Conservation (phyloP, 2,329 filamentous ascomycete genomes). For the Monilinia fructicola region DNA sequence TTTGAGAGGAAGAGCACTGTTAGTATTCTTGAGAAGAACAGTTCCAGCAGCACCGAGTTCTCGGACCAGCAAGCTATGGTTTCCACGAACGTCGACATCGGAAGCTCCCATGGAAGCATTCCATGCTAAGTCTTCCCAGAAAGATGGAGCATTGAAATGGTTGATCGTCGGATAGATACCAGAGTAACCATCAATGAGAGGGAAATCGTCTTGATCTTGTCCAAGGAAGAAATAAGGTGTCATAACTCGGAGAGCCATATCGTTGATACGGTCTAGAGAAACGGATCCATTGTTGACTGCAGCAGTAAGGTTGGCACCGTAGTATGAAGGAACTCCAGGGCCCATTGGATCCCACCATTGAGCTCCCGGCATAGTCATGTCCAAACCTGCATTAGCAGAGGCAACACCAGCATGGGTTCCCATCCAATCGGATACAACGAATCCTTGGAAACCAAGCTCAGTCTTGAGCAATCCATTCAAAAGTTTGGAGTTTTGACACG, state of each 20-base stretch:
- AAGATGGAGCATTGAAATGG: background rate
- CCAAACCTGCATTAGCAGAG: slow-evolving; percentile 60
- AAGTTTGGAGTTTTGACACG: slow-evolving; percentile 51
- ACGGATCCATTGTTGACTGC: slow-evolving; percentile 52
- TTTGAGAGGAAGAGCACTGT: slow-evolving; percentile 41
- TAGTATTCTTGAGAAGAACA: slow-evolving; percentile 62
- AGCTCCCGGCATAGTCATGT: slow-evolving; percentile 65
- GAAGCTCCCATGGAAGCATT: slow-evolving; percentile 9
- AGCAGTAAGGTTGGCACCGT: slow-evolving; percentile 36
- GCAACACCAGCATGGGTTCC: slow-evolving; percentile 58
- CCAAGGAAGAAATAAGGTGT: slow-evolving; percentile 57
- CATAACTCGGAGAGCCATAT: slow-evolving; percentile 51
- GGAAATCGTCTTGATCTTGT: slow-evolving; percentile 47
- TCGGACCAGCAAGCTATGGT: slow-evolving; percentile 41
- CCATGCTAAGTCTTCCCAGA: slow-evolving; percentile 45
- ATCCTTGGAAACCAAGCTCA: slow-evolving; percentile 51
- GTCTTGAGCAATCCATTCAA: slow-evolving; percentile 52
- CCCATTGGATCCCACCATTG: slow-evolving; percentile 34
- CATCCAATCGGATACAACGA: slow-evolving; percentile 68
- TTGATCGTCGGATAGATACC: slow-evolving; percentile 18
- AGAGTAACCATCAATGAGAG: slow-evolving; percentile 38
- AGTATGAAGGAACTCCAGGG: slow-evolving; percentile 18
- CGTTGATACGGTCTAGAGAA: slow-evolving; percentile 45
- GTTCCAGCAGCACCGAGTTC: slow-evolving; percentile 57
- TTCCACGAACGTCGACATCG: slow-evolving; percentile 70